Base-by-base conservation (phyloP, 345 rosid species). In the Eucalyptus fibrosa region DNA sequence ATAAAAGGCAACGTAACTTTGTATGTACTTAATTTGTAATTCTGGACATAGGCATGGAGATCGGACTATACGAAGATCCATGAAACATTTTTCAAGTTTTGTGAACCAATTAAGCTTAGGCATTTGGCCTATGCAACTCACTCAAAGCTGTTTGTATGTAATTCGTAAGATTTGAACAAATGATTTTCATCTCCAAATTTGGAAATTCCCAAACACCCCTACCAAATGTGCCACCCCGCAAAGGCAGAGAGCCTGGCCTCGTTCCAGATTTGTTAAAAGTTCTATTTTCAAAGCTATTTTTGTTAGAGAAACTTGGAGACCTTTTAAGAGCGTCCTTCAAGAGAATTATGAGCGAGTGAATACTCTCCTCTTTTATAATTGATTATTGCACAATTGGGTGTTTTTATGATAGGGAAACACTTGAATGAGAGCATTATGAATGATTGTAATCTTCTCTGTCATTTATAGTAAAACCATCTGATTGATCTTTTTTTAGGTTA, bases 31-130 rank as follows among this genome's bases (percentile, higher is more conserved):
- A 60, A 15, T 10, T 60, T 69, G 42, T 69, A 69, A 69, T 34
- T 18, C 7, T 3, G 59, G 44, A 18, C 23, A 34, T 0, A 0
- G 7, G 4, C 42, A 3, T 69, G 26, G 44, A 5, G 44, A 34
- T 9, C 1, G 42, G 7, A 69, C 42, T 34, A 17, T 12, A 1
- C 0, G 13, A 4, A 34, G 80, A 6, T 37, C 24, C 7, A 4
- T 18, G 13, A 69, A 69, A 19, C 44, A 34, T 5, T 0, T 69
- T 34, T 3, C 80, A 18, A 17, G 12, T 32, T 69, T 69, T 17
- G 11, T 3, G 24, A 69, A 34, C 11, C 1, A 4, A 67, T 67
- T 32, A 9, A n/a, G 6, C 77, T 67, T 4, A n/a, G 11, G 23
- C 3, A 18, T n/a, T 67, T 32, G 40, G 2, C 6, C 6, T 8